Conservation (phyloP, 257 asterid species). For the Solanum medicagineum region DNA sequence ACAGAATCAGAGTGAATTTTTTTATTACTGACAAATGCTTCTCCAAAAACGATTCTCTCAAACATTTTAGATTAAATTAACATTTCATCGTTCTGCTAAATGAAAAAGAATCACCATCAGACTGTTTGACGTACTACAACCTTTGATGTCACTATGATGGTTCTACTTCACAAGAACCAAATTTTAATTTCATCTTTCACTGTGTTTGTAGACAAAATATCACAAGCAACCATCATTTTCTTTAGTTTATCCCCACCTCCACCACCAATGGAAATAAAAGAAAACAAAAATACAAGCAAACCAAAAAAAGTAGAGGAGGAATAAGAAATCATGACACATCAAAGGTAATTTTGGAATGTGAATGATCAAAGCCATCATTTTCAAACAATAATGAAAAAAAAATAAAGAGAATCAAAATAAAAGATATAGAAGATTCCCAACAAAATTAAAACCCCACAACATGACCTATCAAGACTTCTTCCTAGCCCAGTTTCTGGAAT, state of each 20-base stretch:
- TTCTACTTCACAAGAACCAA: neutral
- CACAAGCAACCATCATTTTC: conserved; percentile 36
- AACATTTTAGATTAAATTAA: neutral
- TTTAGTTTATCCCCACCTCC: conserved; percentile 30
- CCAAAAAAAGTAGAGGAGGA: neutral
- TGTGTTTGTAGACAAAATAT: conserved; percentile 9
- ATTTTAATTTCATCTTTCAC: conserved; percentile 27
- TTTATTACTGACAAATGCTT: neutral
- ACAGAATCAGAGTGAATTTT: neutral
- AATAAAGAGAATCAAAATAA: conserved; percentile 5
- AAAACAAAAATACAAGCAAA: neutral
- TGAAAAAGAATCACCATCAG: neutral
- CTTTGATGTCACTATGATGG: neutral
- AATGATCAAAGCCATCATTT: conserved; percentile 13
- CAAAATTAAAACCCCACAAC: conserved; percentile 17
- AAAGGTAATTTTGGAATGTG: conserved; percentile 13
- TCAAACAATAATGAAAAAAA: conserved; percentile 12
- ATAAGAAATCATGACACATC: neutral
- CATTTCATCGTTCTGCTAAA: neutral
- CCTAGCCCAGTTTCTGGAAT: conserved; percentile 16
- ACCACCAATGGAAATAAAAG: neutral
- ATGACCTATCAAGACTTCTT: conserved; percentile 25
- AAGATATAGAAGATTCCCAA: conserved; percentile 1
- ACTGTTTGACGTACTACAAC: no score
- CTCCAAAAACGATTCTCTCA: neutral